Evolutionary conservation across 306 rosid species (phyloP).

Genomic region (Malus sieversii): DNA sequence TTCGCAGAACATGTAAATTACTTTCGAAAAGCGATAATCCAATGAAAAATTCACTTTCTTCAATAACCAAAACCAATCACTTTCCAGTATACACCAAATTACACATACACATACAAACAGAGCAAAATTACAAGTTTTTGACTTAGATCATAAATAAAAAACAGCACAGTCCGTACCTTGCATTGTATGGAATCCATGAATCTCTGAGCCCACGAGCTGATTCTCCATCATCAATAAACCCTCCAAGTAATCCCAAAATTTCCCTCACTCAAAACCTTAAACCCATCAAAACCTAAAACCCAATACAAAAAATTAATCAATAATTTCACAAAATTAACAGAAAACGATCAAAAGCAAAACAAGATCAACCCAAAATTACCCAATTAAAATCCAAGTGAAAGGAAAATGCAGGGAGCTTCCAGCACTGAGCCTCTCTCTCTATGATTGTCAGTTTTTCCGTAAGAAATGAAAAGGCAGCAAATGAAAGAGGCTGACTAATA

Average conservation of each 20-base stretch:
- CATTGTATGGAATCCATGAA: slow-evolving; percentile 89
- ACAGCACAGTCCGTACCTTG: slow-evolving; percentile 40
- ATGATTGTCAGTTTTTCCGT: neutral
- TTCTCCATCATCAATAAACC: slow-evolving; percentile 33
- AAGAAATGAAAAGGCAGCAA: neutral
- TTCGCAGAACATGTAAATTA: neutral
- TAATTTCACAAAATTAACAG: neutral
- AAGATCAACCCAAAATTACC: neutral
- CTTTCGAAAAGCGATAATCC: neutral
- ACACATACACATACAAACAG: neutral
- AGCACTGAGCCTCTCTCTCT: neutral
- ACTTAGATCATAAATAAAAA: neutral
- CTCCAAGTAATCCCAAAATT: slow-evolving; percentile 19
- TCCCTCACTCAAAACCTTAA: slow-evolving; percentile 11
- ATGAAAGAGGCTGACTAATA: neutral
- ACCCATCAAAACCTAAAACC: slow-evolving; percentile 6
- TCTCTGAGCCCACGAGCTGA: slow-evolving; percentile 58
- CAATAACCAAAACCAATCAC: neutral
- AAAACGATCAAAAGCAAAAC: neutral
- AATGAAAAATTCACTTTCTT: neutral
- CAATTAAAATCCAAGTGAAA: neutral
- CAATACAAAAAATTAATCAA: neutral
- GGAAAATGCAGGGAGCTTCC: neutral
- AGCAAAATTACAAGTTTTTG: neutral
- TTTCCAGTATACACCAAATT: neutral